Evolutionary conservation across 768 basidiomycete genomes (phyloP).

Genomic region (Cantharellus cinnabarinus): DNA sequence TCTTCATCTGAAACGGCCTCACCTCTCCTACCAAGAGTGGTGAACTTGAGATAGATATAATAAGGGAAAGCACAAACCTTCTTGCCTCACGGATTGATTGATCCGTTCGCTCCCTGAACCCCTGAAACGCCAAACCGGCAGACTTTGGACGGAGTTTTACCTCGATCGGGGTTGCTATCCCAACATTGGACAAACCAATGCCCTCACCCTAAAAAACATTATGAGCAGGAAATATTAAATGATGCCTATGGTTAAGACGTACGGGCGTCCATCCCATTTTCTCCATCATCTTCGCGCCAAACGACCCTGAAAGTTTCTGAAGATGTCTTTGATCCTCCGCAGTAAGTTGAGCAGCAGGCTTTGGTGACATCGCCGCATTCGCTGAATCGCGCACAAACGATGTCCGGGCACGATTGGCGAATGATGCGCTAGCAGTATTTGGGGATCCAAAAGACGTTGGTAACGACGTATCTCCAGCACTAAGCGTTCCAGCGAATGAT

Average conservation of each 20-base stretch:
- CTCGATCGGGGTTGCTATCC: slow-evolving; percentile 77
- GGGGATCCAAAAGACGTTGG: slow-evolving; percentile 10
- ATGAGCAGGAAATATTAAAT: background rate
- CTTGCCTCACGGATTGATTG: slow-evolving; percentile 66
- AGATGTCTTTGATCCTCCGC: slow-evolving; percentile 64
- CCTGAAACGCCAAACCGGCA: slow-evolving; percentile 71
- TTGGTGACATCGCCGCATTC: slow-evolving; percentile 8
- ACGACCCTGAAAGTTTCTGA: slow-evolving; percentile 46
- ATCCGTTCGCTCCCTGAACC: slow-evolving; percentile 74
- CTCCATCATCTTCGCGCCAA: slow-evolving; percentile 75
- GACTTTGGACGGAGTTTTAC: slow-evolving; percentile 58
- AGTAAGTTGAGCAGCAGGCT: slow-evolving; percentile 24
- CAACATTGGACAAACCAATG: slow-evolving; percentile 51
- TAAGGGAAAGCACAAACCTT: slow-evolving; percentile 24
- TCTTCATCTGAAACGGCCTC: slow-evolving; percentile 61
- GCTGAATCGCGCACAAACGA: slow-evolving; percentile 30
- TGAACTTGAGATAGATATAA: background rate
- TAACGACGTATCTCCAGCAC: slow-evolving; percentile 11
- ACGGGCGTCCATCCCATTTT: slow-evolving; percentile 92
- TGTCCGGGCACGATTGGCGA: slow-evolving; percentile 19
- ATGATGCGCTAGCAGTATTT: slow-evolving; percentile 21
- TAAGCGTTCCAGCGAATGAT: background rate
- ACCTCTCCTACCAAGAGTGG: slow-evolving; percentile 14
- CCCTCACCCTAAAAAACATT: slow-evolving; percentile 27
- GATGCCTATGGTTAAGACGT: background rate